Percentiles rank a stretch among this genome's conserved stretches.
These are phyloP conservation scores for Corylus heterophylla DNA, from an alignment of 306 rosid species.

Conservation along the genomic window DNA sequence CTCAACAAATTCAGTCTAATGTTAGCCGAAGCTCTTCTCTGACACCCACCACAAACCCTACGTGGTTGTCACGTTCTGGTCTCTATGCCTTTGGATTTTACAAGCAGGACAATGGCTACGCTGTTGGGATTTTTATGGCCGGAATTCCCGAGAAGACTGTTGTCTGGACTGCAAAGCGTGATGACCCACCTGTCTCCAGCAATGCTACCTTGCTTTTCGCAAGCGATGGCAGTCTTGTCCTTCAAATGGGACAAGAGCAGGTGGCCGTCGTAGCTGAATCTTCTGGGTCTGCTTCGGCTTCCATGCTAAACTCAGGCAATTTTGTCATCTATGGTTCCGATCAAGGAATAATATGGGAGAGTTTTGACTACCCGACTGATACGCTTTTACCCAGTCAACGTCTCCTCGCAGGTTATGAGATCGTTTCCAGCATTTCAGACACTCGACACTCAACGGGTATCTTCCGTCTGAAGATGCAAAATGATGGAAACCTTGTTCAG, in stretches of 20 bases:
- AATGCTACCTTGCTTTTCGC: conserved; percentile 23
- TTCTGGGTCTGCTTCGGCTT: neutral
- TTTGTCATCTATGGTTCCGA: conserved; percentile 16
- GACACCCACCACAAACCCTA: neutral
- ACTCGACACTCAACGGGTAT: conserved; percentile 19
- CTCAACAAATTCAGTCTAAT: neutral
- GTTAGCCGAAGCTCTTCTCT: neutral
- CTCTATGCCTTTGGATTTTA: neutral
- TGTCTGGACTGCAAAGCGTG: conserved; percentile 32
- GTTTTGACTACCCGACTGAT: conserved; percentile 23
- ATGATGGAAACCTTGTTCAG: conserved; percentile 27
- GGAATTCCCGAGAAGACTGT: conserved; percentile 29
- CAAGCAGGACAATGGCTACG: neutral
- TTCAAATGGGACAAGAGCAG: conserved; percentile 2
- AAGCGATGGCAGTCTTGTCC: conserved; percentile 13
- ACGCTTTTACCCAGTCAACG: conserved; percentile 24
- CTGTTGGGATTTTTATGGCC: neutral
- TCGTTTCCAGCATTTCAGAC: conserved; percentile 11
- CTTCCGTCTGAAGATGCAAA: conserved; percentile 24
- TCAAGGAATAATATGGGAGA: conserved; percentile 15
- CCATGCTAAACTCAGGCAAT: conserved; percentile 29
- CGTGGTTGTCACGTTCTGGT: neutral
- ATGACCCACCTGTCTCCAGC: conserved; percentile 6
- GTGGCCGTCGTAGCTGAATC: neutral
- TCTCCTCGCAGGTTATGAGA: neutral